Base-by-base conservation (phyloP, 1,284 basidiomycete species). In the Rhodotorula sp. region DNA sequence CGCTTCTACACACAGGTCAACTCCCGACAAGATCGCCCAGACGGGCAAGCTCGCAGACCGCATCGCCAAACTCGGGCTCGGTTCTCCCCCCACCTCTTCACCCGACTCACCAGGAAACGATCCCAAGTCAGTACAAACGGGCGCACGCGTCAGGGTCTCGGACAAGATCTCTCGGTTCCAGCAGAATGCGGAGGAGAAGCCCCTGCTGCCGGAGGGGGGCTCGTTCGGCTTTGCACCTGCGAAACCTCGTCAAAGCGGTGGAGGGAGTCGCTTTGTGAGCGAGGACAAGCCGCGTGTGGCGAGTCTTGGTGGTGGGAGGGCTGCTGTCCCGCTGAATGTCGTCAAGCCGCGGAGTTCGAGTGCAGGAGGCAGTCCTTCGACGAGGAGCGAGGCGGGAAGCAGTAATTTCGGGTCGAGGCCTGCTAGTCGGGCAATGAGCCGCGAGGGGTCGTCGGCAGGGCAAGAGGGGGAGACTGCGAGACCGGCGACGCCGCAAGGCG, bases 151-250 rank as follows among this genome's bases (percentile, higher is more conserved):
- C 13, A 52, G 47, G 17, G 66, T 74, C 53, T 49, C 48, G 7
- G 73, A 74, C 63, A 72, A 70, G 60, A 72, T 72, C 59, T 59
- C 51, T 15, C 59, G 63, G 20, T 74, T 74, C 54, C 67, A 70
- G 34, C 55, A 48, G 22, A 62, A 68, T 2, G 72, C 66, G 0
- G 68, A 71, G 30, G 52, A 62, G 13, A 39, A 24, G 1, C 73
- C 73, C 2, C 60, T 74, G 11, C 44, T 74, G 9, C 73, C 73
- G 1, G 48, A 49, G 2, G 69, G 64, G 5, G 67, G 70, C 7
- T 61, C 59, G 17, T 74, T 74, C 57, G 70, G 65, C 0, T 44
- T 67, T n/a, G 72, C 64, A 4, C 60, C 68, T 3, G 65, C 59
- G 24, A 57, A 39, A 11, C 64, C 59, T 10, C 53, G 55, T 7